Percentiles rank a stretch among this genome's conserved stretches.
These are phyloP conservation scores for Polyporus tsugae DNA, from an alignment of 1,284 basidiomycete genomes.

Conservation along the genomic window DNA sequence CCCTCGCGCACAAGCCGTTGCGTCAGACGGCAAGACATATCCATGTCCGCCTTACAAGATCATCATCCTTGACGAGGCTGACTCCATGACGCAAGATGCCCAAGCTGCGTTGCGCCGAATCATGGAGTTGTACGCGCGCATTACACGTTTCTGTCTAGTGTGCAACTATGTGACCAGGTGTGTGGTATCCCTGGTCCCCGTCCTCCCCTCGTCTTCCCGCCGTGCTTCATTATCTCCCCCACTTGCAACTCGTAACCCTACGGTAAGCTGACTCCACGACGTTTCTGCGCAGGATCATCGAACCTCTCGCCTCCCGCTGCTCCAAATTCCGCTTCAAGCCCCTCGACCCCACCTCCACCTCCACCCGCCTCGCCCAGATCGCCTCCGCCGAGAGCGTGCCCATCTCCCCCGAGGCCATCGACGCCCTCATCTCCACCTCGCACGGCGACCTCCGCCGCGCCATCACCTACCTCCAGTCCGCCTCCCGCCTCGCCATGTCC, in stretches of 20 bases:
- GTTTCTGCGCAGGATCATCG: slow-evolving; percentile 87
- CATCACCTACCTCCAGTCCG: slow-evolving; percentile 99
- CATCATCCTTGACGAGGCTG: slow-evolving; percentile 98
- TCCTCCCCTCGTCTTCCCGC: slow-evolving; percentile 5
- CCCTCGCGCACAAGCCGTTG: slow-evolving; percentile 77
- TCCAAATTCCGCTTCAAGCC: slow-evolving; percentile 99
- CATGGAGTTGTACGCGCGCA: slow-evolving; percentile 98
- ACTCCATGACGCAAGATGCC: slow-evolving; percentile 99
- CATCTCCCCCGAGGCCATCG: slow-evolving; percentile 63
- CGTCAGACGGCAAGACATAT: slow-evolving; percentile 86
- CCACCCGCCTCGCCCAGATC: slow-evolving; percentile 83
- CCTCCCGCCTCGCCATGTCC: slow-evolving; percentile 83
- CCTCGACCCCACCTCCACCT: slow-evolving; percentile 82
- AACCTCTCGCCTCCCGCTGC: slow-evolving; percentile 98
- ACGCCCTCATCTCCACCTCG: slow-evolving; percentile 82
- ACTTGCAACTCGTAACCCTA: not conserved
- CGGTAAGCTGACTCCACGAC: not conserved
- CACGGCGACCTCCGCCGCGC: slow-evolving; percentile 95
- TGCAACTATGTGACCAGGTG: slow-evolving; percentile 99
- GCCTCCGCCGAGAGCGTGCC: slow-evolving; percentile 68
- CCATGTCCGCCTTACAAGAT: slow-evolving; percentile 99
- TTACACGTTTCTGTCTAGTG: slow-evolving; percentile 97
- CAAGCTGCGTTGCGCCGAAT: slow-evolving; percentile 96
- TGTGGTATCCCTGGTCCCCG: slow-evolving; percentile 32
- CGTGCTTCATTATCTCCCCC: slow-evolving; percentile 1